A percentile compares a stretch with the other conserved stretches of the same genome.
Evolutionary conservation across 208 protist species (phyloP).

Genomic region (Lotmaria passim): DNA sequence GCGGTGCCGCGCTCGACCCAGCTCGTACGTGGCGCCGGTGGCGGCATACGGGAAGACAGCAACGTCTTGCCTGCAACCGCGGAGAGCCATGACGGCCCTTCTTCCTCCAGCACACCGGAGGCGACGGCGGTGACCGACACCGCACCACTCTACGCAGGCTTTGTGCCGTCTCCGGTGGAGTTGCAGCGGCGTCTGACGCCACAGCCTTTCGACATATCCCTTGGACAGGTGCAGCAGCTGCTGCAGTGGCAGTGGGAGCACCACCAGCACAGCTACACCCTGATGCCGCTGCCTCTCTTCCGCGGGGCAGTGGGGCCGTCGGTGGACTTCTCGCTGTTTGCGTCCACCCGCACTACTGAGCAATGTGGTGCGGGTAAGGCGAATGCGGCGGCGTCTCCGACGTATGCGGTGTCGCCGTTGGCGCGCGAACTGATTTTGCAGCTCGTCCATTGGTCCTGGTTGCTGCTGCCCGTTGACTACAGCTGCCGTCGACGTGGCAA

Average conservation of each 20-base stretch:
- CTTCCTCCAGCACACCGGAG: background rate
- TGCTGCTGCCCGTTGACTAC: slow-evolving; percentile 63
- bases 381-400: background rate
- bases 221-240: slow-evolving; percentile 67
- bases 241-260: slow-evolving; percentile 84
- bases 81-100: background rate
- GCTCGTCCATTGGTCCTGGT: slow-evolving; percentile 60
- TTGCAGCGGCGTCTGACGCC: slow-evolving; percentile 47
- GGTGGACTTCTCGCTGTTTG: slow-evolving; percentile 17
- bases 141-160: slow-evolving; percentile 43
- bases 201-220: slow-evolving; percentile 54
- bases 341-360: background rate
- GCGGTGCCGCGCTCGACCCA: slow-evolving; percentile 34
- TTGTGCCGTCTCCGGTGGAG: slow-evolving; percentile 54
- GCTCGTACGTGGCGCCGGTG: slow-evolving; percentile 33
- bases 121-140: background rate
- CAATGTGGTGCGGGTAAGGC: background rate
- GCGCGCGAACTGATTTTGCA: slow-evolving; percentile 59
- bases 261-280: slow-evolving; percentile 69
- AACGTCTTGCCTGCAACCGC: background rate
- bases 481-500: background rate
- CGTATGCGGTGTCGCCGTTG: slow-evolving; percentile 56
- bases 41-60: slow-evolving; percentile 13
- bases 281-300: slow-evolving; percentile 52
- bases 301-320: slow-evolving; percentile 39